Base-by-base conservation (phyloP, 2,329 filamentous ascomycete species). In the Calcarisporium arbuscula region DNA sequence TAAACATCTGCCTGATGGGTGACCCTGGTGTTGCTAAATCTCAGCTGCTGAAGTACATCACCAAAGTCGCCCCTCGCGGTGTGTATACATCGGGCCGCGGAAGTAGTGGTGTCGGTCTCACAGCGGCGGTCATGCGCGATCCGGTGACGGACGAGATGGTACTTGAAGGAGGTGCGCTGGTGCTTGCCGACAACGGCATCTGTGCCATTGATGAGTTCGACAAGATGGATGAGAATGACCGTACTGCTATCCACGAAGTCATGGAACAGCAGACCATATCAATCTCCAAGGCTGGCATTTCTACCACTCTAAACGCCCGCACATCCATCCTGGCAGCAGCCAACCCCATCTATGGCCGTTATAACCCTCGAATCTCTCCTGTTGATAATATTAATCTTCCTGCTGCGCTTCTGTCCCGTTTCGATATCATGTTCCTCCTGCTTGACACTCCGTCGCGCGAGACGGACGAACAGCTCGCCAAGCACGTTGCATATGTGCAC, bases 21-120 rank as follows among this genome's bases (percentile, higher is more conserved):
- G 92, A 98, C 54, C 92, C 92, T 57, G 92, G 92, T 86, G 92
- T 98, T 56, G 92, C 92, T 66, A 98, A 98, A 67, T 98, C 92
- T 23, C 92, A 98, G 67, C 68, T 98, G 47, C 74, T 98, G 47
- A 96, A 95, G 65, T 98, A 98, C 60, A 96, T 98, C 56, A 87
- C 88, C 46, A 96, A 98, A 66, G 92, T 98, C 19, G 90, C 92
- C 2, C 92, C 92, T 42, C 85, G 92, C 43, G 89, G 88, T 50
- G 82, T 89, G 10, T 89, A 89, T 62, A 89, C 84, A 5, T 85
- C 83, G 5, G 84, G 84, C 42, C 82, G 84, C 48, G 84, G 84
- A 58, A 85, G 80, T 65, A 85, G 80, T 58, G 84, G 84, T 54
- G 84, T 89, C 34, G 84, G 84, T 77, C 70, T 89, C 31, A 89